phyloP scores from a whole-genome alignment of 805 yeast genomes.

The Ogataea populi-albae region DNA sequence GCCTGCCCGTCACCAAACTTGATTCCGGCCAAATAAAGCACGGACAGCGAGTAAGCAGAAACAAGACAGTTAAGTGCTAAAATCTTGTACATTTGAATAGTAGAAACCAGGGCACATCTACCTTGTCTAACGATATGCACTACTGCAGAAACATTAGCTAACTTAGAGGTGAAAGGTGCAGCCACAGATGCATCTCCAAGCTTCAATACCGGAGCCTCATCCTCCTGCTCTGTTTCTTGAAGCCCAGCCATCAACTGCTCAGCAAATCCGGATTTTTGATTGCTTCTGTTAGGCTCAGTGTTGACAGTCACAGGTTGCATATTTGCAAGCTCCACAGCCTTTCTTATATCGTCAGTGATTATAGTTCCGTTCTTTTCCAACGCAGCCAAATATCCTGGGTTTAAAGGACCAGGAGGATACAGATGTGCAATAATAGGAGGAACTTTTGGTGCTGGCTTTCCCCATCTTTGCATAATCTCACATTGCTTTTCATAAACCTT shows the following conservation, averaged over 20 bases:
- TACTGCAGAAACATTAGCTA: constrained; percentile 88
- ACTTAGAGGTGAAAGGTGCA: constrained; percentile 96
- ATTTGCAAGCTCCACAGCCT: constrained; percentile 54
- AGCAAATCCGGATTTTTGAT: constrained; percentile 45
- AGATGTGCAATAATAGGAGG: constrained; percentile 89
- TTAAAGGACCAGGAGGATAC: constrained; percentile 92
- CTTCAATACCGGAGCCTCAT: constrained; percentile 89
- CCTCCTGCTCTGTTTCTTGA: constrained; percentile 55
- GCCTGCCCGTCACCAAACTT: constrained; percentile 98
- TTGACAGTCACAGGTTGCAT: constrained; percentile 10
- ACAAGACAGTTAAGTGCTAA: constrained; percentile 95
- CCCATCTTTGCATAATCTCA: constrained; percentile 76
- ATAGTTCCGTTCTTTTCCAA: constrained; percentile 79
- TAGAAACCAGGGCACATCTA: constrained; percentile 94
- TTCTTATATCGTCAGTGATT: constrained; percentile 70
- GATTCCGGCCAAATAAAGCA: constrained; percentile 93
- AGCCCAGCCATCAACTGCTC: constrained; percentile 60
- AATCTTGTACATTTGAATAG: constrained; percentile 98
- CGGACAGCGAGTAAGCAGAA: constrained; percentile 93
- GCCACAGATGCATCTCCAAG: constrained; percentile 99
- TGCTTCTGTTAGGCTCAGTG: constrained; percentile 28
- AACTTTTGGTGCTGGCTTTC: constrained; percentile 76
- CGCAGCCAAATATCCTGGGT: constrained; percentile 85
- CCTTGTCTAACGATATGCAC: constrained; percentile 96
- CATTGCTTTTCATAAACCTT: constrained; percentile 82